These are phyloP conservation scores for Cardamine chenopodiifolia DNA, from an alignment of 345 rosid genomes.

Conservation along the genomic window DNA sequence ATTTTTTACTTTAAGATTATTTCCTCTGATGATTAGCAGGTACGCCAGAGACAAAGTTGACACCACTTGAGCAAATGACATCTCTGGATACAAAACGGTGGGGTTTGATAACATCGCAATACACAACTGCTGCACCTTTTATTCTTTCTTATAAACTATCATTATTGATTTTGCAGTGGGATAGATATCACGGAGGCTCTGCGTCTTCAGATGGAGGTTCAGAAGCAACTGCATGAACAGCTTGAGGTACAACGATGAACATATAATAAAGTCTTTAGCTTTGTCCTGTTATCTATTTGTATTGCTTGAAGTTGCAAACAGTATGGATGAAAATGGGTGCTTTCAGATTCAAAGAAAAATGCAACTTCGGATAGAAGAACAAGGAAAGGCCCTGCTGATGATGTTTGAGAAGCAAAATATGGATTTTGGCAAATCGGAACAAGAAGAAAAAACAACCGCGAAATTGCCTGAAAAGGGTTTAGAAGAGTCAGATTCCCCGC, in stretches of 20 bases:
- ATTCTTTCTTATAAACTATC: neutral
- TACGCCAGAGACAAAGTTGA: conserved; percentile 58
- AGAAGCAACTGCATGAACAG: conserved; percentile 84
- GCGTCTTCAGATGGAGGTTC: conserved; percentile 88
- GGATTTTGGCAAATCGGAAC: conserved; percentile 49
- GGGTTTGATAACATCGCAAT: conserved; percentile 38
- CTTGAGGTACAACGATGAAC: conserved; percentile 43
- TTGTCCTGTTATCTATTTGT: neutral
- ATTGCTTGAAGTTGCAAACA: conserved; percentile 1
- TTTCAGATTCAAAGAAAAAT: conserved; percentile 82
- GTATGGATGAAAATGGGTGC: neutral
- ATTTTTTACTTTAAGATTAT: neutral
- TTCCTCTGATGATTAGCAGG: conserved; percentile 52
- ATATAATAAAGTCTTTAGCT: conserved; percentile 13
- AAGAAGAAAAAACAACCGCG: conserved; percentile 42
- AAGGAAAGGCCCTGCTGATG: conserved; percentile 64
- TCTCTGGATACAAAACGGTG: conserved; percentile 78
- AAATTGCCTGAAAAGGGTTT: conserved; percentile 20
- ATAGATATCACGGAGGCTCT: conserved; percentile 80
- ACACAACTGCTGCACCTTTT: neutral
- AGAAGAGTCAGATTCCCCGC: conserved; percentile 42
- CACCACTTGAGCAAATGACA: conserved; percentile 63
- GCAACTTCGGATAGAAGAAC: conserved; percentile 80
- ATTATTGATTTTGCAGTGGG: conserved; percentile 55
- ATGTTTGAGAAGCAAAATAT: conserved; percentile 72